Percentiles rank a stretch among this genome's conserved stretches.
phyloP scores from a whole-genome alignment of 2,329 filamentous ascomycete species.

The Alternaria rosae region DNA sequence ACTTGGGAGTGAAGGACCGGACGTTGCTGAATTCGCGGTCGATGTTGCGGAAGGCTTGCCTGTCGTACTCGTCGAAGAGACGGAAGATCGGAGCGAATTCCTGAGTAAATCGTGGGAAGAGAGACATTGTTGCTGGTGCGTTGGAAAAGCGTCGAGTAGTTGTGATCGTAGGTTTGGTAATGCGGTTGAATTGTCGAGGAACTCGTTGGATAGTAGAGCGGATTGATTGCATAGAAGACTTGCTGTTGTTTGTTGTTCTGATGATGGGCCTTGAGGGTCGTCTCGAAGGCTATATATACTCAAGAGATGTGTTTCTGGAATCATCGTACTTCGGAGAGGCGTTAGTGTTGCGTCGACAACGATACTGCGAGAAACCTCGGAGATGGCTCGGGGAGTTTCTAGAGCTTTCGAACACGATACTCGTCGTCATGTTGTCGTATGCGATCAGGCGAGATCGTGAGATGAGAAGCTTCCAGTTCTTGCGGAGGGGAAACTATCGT shows the following conservation, averaged over 20 bases:
- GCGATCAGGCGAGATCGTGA: constrained; percentile 3
- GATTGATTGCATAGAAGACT: constrained; percentile 48
- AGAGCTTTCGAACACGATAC: constrained; percentile 28
- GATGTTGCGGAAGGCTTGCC: constrained; percentile 39
- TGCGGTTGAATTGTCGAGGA: constrained; percentile 42
- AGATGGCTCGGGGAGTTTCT: constrained; percentile 32
- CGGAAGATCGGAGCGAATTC: constrained; percentile 56
- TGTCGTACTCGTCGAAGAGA: constrained; percentile 58
- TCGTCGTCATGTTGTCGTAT: constrained; percentile 12
- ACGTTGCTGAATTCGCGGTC: constrained; percentile 39
- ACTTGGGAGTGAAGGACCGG: constrained; percentile 74
- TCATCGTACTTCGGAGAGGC: constrained; percentile 19
- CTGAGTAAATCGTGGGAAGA: constrained; percentile 52
- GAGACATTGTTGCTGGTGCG: constrained; percentile 48
- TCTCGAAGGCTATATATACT: constrained; percentile 39
- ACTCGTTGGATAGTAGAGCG: constrained; percentile 42
- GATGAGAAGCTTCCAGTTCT: constrained; percentile 3
- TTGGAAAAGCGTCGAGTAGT: constrained; percentile 29
- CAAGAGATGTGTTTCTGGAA: constrained; percentile 37
- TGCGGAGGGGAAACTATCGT: constrained; percentile 2
- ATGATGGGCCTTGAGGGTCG: constrained; percentile 21
- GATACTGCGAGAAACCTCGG: constrained; percentile 28
- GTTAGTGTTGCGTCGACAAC: constrained; percentile 11
- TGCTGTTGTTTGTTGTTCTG: constrained; percentile 40
- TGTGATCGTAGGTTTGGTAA: constrained; percentile 34